Conservation (phyloP, 2,329 filamentous ascomycete genomes). For the Fusarium longipes region DNA sequence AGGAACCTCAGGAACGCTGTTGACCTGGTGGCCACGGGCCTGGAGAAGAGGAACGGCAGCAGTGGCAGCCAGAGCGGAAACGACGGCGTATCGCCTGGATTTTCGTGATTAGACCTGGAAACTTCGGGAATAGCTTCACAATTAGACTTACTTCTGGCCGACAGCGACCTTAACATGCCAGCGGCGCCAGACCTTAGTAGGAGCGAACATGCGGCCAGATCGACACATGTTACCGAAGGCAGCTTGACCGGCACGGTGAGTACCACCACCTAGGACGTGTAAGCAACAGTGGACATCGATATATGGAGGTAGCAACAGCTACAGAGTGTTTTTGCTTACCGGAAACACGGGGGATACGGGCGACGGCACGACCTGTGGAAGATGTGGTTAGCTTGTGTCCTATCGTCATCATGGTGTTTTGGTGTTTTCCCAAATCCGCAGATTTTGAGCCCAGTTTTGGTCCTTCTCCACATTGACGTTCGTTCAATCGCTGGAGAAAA, state of each 20-base stretch:
- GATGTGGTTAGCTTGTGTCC: conserved; percentile 41
- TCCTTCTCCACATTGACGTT: too few relatives aligned
- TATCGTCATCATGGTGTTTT: conserved; percentile 2
- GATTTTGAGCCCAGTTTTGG: neutral
- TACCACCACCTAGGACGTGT: conserved; percentile 78
- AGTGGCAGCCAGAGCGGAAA: conserved; percentile 96
- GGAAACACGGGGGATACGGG: conserved; percentile 75
- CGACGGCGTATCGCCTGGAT: conserved; percentile 91
- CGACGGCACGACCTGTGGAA: conserved; percentile 88
- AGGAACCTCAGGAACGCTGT: conserved; percentile 92
- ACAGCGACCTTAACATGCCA: conserved; percentile 99
- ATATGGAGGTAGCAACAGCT: too few relatives aligned
- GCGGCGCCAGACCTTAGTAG: conserved; percentile 99
- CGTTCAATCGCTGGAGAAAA: neutral
- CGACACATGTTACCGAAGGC: conserved; percentile 99
- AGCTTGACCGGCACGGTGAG: conserved; percentile 99
- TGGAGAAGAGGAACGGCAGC: conserved; percentile 94
- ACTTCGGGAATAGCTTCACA: neutral
- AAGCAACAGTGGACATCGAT: too few relatives aligned
- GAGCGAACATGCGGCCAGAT: conserved; percentile 99
- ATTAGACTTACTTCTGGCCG: conserved; percentile 83
- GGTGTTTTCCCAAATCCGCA: conserved; percentile 1
- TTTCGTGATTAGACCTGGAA: conserved; percentile 38
- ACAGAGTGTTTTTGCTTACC: too few relatives aligned
- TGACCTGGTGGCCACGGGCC: conserved; percentile 96